Evolutionary conservation across 768 basidiomycete species (phyloP).

Genomic region (Gloeopeniophorella convolvens): DNA sequence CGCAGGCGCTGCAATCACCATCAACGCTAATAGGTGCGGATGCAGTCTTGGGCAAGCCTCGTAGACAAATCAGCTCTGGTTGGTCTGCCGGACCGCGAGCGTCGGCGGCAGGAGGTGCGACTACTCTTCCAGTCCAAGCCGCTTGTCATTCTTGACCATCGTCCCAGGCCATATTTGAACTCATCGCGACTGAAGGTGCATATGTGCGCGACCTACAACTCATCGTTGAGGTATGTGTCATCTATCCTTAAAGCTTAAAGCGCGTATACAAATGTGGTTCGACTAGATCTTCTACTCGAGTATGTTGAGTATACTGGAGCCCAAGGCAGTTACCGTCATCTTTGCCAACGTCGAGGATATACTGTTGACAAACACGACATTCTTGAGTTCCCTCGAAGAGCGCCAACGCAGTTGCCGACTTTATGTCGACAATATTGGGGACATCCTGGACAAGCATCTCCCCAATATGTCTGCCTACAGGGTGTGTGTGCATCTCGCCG

Average conservation of each 20-base stretch:
- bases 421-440: constrained; percentile 85
- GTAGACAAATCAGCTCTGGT: constrained; percentile 80
- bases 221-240: constrained; percentile 67
- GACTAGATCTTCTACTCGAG: constrained; percentile 83
- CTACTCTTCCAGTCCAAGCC: not conserved
- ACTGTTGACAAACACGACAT: constrained; percentile 78
- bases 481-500: constrained; percentile 36
- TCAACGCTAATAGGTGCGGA: not conserved
- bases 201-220: constrained; percentile 92
- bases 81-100: constrained; percentile 69
- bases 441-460: constrained; percentile 72
- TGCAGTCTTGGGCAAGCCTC: constrained; percentile 86
- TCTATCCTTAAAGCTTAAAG: not conserved
- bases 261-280: not conserved
- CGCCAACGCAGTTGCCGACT: constrained; percentile 88
- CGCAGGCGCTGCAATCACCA: not conserved
- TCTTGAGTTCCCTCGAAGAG: constrained; percentile 84
- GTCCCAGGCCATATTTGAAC: constrained; percentile 80
- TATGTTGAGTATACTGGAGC: constrained; percentile 63
- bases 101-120: constrained; percentile 80
- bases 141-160: not conserved
- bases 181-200: constrained; percentile 83
- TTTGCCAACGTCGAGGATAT: constrained; percentile 96
- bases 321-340: constrained; percentile 71
- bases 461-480: constrained; percentile 75